Conservation (phyloP, 2,329 filamentous ascomycete species). For the Dactylellina parvicollis region DNA sequence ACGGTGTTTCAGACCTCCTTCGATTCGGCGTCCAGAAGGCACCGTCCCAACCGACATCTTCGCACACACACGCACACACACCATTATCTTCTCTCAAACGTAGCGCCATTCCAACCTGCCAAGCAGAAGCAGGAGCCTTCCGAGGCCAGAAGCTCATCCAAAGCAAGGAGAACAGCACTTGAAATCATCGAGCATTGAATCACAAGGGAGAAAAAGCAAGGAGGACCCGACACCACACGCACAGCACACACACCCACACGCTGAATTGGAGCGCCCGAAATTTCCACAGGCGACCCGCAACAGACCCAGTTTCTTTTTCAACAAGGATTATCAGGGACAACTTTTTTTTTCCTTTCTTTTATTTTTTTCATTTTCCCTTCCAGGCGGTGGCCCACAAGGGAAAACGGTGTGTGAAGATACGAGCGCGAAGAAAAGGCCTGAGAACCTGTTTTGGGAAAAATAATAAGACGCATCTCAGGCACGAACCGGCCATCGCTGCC, state of each 20-base stretch:
- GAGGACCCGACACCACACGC: constrained; percentile 4
- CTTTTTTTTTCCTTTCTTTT: constrained; percentile 32
- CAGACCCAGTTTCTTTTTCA: constrained; percentile 51
- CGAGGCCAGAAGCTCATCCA: constrained; percentile 32
- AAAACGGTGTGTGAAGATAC: constrained; percentile 54
- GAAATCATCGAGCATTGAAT: constrained; percentile 2
- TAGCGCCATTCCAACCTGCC: constrained; percentile 42
- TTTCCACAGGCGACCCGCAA: constrained; percentile 53
- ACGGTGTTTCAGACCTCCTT: constrained; percentile 34
- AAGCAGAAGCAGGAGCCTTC: constrained; percentile 39
- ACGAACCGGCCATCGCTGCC: constrained; percentile 27
- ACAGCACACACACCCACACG: constrained; percentile 1
- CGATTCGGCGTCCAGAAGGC: constrained; percentile 45
- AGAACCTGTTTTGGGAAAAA: constrained; percentile 52
- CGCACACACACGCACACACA: constrained; percentile 26
- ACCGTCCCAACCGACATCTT: constrained; percentile 15
- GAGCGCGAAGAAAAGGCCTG: constrained; percentile 23
- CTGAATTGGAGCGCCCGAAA: constrained; percentile 41
- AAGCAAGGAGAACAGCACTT: constrained; percentile 49
- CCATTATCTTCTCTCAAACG: no score
- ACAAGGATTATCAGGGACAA: constrained; percentile 54
- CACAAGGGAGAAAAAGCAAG: constrained; percentile 33
- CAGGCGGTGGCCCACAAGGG: constrained; percentile 33
- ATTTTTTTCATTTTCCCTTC: constrained; percentile 12
- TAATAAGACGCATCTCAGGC: constrained; percentile 45